Evolutionary conservation across 371 early-diverging fungal genomes (phyloP).

Genomic region (Parasitella parasitica): DNA sequence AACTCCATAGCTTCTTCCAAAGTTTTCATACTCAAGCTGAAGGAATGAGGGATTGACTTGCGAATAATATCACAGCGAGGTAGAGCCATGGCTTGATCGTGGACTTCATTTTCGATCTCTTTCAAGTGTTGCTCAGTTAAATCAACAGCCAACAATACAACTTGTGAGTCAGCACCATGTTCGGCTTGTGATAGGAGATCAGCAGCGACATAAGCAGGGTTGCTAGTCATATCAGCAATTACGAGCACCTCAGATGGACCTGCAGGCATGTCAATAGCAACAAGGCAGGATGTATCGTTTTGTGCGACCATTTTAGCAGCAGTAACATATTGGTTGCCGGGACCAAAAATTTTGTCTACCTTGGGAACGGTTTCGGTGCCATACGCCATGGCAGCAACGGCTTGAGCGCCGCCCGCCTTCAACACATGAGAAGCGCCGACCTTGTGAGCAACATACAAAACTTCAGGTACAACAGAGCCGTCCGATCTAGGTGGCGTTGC

Average conservation of each 20-base stretch:
- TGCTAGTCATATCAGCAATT: slow-evolving; percentile 83
- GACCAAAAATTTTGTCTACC: slow-evolving; percentile 99
- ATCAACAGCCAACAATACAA: slow-evolving; percentile 89
- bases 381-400: slow-evolving; percentile 97
- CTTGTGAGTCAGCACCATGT: slow-evolving; percentile 95
- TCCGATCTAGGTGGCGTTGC: slow-evolving; percentile 96
- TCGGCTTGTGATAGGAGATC: slow-evolving; percentile 97
- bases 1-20: slow-evolving; percentile 83
- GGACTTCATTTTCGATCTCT: slow-evolving; percentile 77
- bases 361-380: slow-evolving; percentile 95
- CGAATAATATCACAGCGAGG: slow-evolving; percentile 91
- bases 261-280: slow-evolving; percentile 98
- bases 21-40: slow-evolving; percentile 64
- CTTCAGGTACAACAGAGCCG: slow-evolving; percentile 92
- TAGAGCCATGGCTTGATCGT: slow-evolving; percentile 79
- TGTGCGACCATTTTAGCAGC: slow-evolving; percentile 96
- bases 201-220: slow-evolving; percentile 91
- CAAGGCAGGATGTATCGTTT: slow-evolving; percentile 89
- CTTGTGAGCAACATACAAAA: slow-evolving; percentile 97
- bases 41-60: slow-evolving; percentile 85
- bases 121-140: slow-evolving; percentile 63
- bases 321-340: slow-evolving; percentile 98
- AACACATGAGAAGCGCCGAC: slow-evolving; percentile 90
- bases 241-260: slow-evolving; percentile 97
- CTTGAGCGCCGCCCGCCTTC: slow-evolving; percentile 97